Evolutionary conservation across 352 stramenopile genomes (phyloP), one percentile per base, ranked within the genome.

Genomic region (Phytophthora sp.): DNA sequence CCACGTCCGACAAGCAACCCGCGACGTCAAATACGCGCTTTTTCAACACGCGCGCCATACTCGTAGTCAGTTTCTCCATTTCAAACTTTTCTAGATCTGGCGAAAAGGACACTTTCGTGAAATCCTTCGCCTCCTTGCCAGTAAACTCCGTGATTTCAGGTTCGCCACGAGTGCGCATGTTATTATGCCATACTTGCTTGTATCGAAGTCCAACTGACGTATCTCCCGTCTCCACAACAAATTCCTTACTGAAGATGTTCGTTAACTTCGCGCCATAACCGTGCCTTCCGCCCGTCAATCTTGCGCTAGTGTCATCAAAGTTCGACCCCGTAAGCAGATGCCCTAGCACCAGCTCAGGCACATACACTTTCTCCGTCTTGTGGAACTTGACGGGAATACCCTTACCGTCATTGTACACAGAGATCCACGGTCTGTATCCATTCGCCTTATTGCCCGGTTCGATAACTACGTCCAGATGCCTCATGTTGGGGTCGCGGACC

Each of bases 211-310:
- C 94, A 10, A 75, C 59, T 5, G 82, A 80, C 7, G 87, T 77
- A 74, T 99, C 98, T 4, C 95, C 84, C 37, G 98, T 99, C 76
- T 99, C 98, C 13, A 99, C 96, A 18, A 96, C 84, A 77, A 99
- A 99, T 66, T 99, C 79, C 5, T 74, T 97, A 54, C 93, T 99
- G 76, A 99, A 99, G 69, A 99, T 99, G 75, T 99, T 99, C 18
- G 98, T 98, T 24, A 99, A 82, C 74, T 99, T 98, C 23, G 95
- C 96, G 12, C 96, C 96, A 69, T 98, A 98, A 46, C 96, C 96
- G 66, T 99, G 96, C 28, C 95, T 77, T 13, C 96, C 96, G 23
- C 96, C 98, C 0, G 98, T 99, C 21, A 98, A 96, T 75, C 98
- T 98, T 63, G 98, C 94, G 56, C 96, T 97, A 18, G 95, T 73